Evolutionary conservation across 2,329 filamentous ascomycete species (phyloP).

Genomic region (Salinomyces thailandicus): DNA sequence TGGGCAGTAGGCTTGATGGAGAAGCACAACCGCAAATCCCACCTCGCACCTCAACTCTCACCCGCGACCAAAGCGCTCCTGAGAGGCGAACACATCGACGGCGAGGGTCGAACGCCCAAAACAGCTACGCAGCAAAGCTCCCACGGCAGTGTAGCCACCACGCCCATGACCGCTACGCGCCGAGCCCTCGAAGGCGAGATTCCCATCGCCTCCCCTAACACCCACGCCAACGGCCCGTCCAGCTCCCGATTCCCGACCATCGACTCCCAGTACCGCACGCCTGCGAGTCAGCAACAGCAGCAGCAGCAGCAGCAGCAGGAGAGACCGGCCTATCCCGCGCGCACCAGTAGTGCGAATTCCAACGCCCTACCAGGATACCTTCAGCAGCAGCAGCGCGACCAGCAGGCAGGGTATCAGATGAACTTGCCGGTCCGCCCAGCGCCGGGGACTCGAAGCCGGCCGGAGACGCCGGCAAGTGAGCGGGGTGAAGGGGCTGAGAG

Average conservation of each 20-base stretch:
- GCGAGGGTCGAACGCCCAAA: conserved; percentile 6
- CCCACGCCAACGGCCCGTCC: conserved; percentile 10
- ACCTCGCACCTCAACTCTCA: conserved; percentile 69
- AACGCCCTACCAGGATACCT: conserved; percentile 20
- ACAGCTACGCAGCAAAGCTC: background rate
- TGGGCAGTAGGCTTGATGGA: conserved; percentile 95
- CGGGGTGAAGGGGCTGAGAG: conserved; percentile 16
- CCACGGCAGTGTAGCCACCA: background rate
- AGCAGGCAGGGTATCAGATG: conserved; percentile 20
- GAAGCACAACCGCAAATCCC: conserved; percentile 87
- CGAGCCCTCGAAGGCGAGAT: conserved; percentile 14
- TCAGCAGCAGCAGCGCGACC: conserved; percentile 6
- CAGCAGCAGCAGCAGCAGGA: background rate
- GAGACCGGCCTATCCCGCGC: conserved; percentile 31
- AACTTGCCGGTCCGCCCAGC: conserved; percentile 38
- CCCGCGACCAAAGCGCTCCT: conserved; percentile 69
- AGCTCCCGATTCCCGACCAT: background rate
- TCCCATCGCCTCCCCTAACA: conserved; percentile 14
- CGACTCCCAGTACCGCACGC: background rate
- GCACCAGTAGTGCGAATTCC: conserved; percentile 36
- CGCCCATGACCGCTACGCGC: background rate
- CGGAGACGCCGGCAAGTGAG: conserved; percentile 20
- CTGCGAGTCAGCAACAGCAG: too few species aligned
- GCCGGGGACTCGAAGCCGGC: conserved; percentile 14
- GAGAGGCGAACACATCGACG: conserved; percentile 32